Evolutionary conservation across 169 alveolate species (phyloP).

Genomic region (Plasmodium inui): DNA sequence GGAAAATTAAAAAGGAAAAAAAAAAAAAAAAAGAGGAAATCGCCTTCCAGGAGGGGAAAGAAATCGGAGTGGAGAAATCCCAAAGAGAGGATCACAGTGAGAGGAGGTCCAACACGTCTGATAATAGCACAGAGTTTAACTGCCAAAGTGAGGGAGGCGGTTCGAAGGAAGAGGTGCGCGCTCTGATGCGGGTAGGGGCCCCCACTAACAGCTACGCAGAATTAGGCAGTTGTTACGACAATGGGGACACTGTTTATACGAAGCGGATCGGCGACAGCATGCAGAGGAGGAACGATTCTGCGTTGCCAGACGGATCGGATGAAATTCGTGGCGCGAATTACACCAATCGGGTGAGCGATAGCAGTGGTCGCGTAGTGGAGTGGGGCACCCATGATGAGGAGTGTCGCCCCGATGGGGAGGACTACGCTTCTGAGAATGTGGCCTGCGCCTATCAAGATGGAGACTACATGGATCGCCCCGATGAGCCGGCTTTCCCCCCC

Average conservation of each 20-base stretch:
- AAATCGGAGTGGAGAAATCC: background rate
- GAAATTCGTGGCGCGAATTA: background rate
- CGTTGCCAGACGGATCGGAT: background rate
- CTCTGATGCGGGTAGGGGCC: background rate
- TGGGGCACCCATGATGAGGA: background rate
- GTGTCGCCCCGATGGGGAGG: background rate
- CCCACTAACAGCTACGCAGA: background rate
- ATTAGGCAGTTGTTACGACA: background rate
- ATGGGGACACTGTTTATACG: background rate
- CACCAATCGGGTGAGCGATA: background rate
- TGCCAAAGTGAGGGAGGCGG: background rate
- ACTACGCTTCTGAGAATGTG: too few species aligned
- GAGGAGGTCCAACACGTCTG: background rate
- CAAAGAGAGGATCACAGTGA: background rate
- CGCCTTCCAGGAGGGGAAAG: background rate
- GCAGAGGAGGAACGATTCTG: background rate
- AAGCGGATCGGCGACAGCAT: background rate
- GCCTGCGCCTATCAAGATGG: background rate
- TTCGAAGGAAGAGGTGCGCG: background rate
- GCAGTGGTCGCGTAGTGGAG: background rate
- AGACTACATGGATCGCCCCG: background rate
- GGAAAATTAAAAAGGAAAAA: conserved; percentile 27
- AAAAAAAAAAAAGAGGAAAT: background rate
- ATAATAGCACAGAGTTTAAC: background rate
- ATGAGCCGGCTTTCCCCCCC: background rate